Percentiles rank a stretch among this genome's conserved stretches.
These are phyloP conservation scores for Stephania yunnanensis DNA, from an alignment of 164 flowering plant species.

Conservation along the genomic window DNA sequence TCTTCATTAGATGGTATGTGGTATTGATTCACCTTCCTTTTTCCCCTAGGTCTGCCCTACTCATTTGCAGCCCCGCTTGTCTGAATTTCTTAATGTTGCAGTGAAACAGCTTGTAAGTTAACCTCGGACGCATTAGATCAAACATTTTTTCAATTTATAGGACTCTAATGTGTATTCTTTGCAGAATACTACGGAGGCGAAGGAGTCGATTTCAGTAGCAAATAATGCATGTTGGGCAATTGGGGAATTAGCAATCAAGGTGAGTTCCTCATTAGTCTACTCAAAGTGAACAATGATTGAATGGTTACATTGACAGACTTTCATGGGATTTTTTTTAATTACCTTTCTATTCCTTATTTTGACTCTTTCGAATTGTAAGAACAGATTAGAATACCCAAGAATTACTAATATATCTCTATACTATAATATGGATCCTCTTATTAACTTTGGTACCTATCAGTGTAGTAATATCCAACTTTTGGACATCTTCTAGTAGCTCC, in stretches of 20 bases:
- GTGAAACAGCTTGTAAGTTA: conserved; percentile 78
- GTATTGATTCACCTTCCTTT: background rate
- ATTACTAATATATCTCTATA: too few species aligned
- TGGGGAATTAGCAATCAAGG: conserved; percentile 98
- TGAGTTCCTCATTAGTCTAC: conserved; percentile 19
- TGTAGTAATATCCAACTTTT: background rate
- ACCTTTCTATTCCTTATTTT: too few species aligned
- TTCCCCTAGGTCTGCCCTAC: conserved; percentile 63
- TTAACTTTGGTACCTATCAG: too few species aligned
- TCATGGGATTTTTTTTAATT: too few species aligned
- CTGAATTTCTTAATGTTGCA: conserved; percentile 76
- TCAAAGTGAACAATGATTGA: too few species aligned
- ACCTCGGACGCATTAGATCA: background rate
- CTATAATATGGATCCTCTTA: too few species aligned
- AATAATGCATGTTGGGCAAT: conserved; percentile 99
- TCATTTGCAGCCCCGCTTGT: conserved; percentile 74
- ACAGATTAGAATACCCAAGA: too few species aligned
- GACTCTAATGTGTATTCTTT: conserved; percentile 5
- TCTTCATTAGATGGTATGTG: background rate
- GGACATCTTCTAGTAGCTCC: background rate
- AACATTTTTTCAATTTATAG: conserved; percentile 1
- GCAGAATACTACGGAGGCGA: conserved; percentile 61
- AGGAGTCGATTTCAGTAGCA: conserved; percentile 83
- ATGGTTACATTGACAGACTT: too few species aligned
- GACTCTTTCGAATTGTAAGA: too few species aligned